A percentile compares a stretch with the other conserved stretches of the same genome.
Conservation (phyloP, 495 filamentous ascomycete species). For the Parathielavia hyrcaniae region DNA sequence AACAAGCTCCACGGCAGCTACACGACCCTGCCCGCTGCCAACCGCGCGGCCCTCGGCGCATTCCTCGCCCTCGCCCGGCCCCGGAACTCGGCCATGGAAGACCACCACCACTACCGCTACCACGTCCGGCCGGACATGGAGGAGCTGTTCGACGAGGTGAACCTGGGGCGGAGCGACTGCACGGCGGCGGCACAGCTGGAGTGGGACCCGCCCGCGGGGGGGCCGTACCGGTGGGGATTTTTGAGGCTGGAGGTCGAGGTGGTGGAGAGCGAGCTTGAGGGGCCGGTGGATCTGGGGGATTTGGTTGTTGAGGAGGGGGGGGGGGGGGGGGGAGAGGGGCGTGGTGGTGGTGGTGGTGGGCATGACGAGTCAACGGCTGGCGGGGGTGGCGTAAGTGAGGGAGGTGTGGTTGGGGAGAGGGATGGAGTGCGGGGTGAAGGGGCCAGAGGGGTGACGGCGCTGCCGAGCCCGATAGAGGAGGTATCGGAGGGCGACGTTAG, state of each 20-base stretch:
- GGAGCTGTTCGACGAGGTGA: constrained; percentile 3
- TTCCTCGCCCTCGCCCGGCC: constrained; percentile 15
- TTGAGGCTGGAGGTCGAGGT: constrained; percentile 16
- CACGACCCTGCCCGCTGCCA: constrained; percentile 17
- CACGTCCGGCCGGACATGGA: not conserved
- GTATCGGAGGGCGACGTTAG: not conserved
- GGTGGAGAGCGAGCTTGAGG: constrained; percentile 8
- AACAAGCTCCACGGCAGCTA: constrained; percentile 11
- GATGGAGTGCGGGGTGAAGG: not conserved
- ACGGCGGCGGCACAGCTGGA: not conserved
- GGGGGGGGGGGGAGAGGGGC: not conserved
- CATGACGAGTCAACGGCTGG: not conserved
- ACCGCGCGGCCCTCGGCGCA: constrained; percentile 1
- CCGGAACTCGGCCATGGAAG: not conserved
- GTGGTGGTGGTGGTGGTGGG: not conserved
- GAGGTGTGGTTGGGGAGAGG: not conserved
- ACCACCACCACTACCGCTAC: constrained; percentile 6
- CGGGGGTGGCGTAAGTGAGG: not conserved
- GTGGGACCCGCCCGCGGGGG: constrained; percentile 5
- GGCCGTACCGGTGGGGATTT: constrained; percentile 21
- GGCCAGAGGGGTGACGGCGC: too few relatives aligned
- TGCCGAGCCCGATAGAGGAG: constrained; percentile 1
- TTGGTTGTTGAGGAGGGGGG: constrained; percentile 17
- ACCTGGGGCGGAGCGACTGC: not conserved
- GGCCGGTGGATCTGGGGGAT: constrained; percentile 22